A percentile compares a stretch with the other conserved stretches of the same genome.
phyloP scores from a whole-genome alignment of 2,329 filamentous ascomycete genomes.

The Fonsecaea multimorphosa region DNA sequence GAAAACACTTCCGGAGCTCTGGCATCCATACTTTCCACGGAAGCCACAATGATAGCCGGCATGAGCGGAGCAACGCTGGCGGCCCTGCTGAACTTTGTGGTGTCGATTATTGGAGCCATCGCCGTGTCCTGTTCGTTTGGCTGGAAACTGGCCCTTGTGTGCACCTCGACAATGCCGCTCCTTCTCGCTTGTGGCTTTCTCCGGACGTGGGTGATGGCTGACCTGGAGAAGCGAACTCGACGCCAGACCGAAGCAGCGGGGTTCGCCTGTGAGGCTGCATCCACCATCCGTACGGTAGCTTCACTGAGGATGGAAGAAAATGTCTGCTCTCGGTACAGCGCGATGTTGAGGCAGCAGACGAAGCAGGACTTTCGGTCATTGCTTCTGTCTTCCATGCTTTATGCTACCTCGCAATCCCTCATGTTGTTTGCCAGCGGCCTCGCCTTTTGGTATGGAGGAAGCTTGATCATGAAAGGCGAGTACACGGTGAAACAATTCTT shows the following conservation, averaged over 20 bases:
- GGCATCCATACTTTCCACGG: slow-evolving; percentile 78
- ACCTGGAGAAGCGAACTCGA: background rate
- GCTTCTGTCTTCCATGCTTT: slow-evolving; percentile 65
- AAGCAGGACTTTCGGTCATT: slow-evolving; percentile 56
- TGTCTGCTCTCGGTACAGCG: background rate
- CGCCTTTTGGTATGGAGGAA: slow-evolving; percentile 75
- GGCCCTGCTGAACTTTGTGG: slow-evolving; percentile 77
- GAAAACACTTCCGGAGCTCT: slow-evolving; percentile 80
- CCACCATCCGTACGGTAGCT: slow-evolving; percentile 73
- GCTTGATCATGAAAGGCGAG: slow-evolving; percentile 67
- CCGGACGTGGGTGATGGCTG: slow-evolving; percentile 65
- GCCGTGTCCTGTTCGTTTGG: slow-evolving; percentile 72
- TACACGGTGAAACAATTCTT: slow-evolving; percentile 75
- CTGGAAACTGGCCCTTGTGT: slow-evolving; percentile 77
- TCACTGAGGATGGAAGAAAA: slow-evolving; percentile 68
- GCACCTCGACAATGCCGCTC: slow-evolving; percentile 60
- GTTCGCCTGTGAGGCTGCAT: slow-evolving; percentile 74
- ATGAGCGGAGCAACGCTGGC: slow-evolving; percentile 64
- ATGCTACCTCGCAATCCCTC: slow-evolving; percentile 68
- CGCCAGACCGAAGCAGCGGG: slow-evolving; percentile 61
- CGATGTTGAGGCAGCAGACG: slow-evolving; percentile 57
- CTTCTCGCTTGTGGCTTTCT: slow-evolving; percentile 72
- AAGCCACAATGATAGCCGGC: slow-evolving; percentile 75
- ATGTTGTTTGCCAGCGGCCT: slow-evolving; percentile 76
- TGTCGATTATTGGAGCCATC: slow-evolving; percentile 73